Percentiles rank a stretch among this genome's conserved stretches.
phyloP scores from a whole-genome alignment of 2,329 filamentous ascomycete genomes.

The Fusarium napiforme region DNA sequence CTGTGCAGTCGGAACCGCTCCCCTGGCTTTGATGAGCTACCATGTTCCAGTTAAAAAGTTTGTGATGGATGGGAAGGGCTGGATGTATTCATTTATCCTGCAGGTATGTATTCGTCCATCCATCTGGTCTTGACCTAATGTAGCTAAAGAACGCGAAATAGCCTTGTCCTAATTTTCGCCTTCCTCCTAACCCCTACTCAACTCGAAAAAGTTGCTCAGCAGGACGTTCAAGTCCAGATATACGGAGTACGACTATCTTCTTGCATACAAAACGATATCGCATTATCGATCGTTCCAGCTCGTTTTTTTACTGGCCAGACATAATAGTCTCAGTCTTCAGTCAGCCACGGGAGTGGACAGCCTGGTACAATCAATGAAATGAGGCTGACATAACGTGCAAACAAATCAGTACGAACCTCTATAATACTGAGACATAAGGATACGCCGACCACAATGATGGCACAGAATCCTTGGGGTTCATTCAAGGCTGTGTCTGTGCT shows the following conservation, averaged over 20 bases:
- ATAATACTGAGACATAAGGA: slow-evolving; percentile 13
- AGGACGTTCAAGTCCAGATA: background rate
- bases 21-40: slow-evolving; percentile 22
- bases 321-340: slow-evolving; percentile 1
- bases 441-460: slow-evolving; percentile 11
- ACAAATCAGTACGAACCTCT: slow-evolving; percentile 17
- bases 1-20: slow-evolving; percentile 33
- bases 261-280: slow-evolving; percentile 1
- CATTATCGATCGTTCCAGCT: slow-evolving; percentile 11
- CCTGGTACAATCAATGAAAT: slow-evolving; percentile 1
- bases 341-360: slow-evolving; percentile 7
- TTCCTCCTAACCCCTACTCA: slow-evolving; percentile 16
- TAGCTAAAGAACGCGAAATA: slow-evolving; percentile 40
- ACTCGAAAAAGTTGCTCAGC: background rate
- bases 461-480: slow-evolving; percentile 26
- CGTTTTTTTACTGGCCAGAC: slow-evolving; percentile 7
- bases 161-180: slow-evolving; percentile 6
- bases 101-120: background rate
- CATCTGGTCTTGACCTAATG: slow-evolving; percentile 30
- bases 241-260: background rate
- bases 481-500: slow-evolving; percentile 28
- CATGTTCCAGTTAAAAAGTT: slow-evolving; percentile 3
- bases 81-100: background rate
- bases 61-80: background rate
- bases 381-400: slow-evolving; percentile 15